A percentile compares a stretch with the other conserved stretches of the same genome.
Evolutionary conservation across 192 early-diverging fungal genomes (phyloP).

Genomic region (Podila epicladia): DNA sequence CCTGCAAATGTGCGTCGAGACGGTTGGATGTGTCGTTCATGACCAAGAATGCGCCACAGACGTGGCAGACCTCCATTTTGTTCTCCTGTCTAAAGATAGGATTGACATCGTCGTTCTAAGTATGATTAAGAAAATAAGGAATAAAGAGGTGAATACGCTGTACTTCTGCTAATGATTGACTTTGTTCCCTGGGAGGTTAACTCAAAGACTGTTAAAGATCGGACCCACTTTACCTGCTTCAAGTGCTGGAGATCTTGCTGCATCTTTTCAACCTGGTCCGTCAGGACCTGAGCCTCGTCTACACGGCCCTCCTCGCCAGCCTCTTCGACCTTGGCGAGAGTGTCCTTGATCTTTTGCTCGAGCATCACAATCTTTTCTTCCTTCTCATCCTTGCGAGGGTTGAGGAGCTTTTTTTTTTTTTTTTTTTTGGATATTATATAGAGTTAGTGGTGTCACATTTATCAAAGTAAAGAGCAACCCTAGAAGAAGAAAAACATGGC

Average conservation of each 20-base stretch:
- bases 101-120: constrained; percentile 60
- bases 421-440: background rate
- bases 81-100: constrained; percentile 78
- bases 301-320: constrained; percentile 80
- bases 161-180: too few species aligned
- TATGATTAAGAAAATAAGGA: too few species aligned
- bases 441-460: background rate
- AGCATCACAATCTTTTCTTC: constrained; percentile 84
- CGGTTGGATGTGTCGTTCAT: constrained; percentile 85
- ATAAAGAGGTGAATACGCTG: too few species aligned
- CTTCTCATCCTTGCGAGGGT: constrained; percentile 77
- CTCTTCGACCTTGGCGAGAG: constrained; percentile 72
- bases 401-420: constrained; percentile 59
- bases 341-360: constrained; percentile 81
- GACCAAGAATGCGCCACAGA: constrained; percentile 87
- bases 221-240: constrained; percentile 8
- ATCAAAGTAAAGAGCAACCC: background rate
- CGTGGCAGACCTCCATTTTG: constrained; percentile 82
- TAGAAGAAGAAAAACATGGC: background rate
- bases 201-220: too few species aligned
- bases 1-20: constrained; percentile 82
- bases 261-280: constrained; percentile 71
- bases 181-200: too few species aligned
- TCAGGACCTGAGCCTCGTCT: constrained; percentile 73
- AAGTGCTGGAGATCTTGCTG: constrained; percentile 63